A percentile compares a stretch with the other conserved stretches of the same genome.
phyloP scores from a whole-genome alignment of 2,329 filamentous ascomycete species.

The Zymoseptoria brevis region DNA sequence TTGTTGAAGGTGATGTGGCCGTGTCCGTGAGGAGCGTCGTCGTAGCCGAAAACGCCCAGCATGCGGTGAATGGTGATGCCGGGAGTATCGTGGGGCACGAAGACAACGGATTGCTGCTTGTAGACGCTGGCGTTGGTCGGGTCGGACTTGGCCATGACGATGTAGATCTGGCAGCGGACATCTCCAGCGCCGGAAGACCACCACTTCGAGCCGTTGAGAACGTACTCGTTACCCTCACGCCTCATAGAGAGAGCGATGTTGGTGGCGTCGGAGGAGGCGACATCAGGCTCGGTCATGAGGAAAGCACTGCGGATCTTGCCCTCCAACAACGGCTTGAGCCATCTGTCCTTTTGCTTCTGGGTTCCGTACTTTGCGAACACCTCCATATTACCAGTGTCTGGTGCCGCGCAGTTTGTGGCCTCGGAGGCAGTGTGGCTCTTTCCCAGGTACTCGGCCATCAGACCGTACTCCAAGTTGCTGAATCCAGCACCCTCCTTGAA shows the following conservation, averaged over 20 bases:
- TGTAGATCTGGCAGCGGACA: constrained; percentile 82
- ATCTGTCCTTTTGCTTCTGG: constrained; percentile 42
- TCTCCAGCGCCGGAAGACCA: constrained; percentile 96
- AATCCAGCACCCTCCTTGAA: constrained; percentile 94
- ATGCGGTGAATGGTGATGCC: constrained; percentile 89
- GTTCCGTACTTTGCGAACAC: constrained; percentile 47
- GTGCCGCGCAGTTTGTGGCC: constrained; percentile 63
- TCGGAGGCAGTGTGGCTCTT: constrained; percentile 78
- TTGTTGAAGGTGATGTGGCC: constrained; percentile 85
- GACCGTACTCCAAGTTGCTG: constrained; percentile 89
- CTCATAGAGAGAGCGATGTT: constrained; percentile 60
- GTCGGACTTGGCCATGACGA: constrained; percentile 93
- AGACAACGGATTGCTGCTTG: constrained; percentile 85
- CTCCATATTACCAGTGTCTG: constrained; percentile 47
- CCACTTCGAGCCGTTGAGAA: constrained; percentile 97
- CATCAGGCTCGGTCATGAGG: constrained; percentile 40
- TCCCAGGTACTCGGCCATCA: constrained; percentile 95
- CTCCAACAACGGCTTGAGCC: constrained; percentile 43
- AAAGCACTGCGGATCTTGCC: constrained; percentile 44
- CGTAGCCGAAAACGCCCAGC: constrained; percentile 90
- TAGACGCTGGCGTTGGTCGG: constrained; percentile 67
- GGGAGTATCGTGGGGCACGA: constrained; percentile 72
- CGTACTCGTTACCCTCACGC: constrained; percentile 77
- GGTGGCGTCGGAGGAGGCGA: constrained; percentile 44
- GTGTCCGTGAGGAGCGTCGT: constrained; percentile 95